Evolutionary conservation across 257 asterid species (phyloP).

Genomic region (Solanum corneliomulleri): DNA sequence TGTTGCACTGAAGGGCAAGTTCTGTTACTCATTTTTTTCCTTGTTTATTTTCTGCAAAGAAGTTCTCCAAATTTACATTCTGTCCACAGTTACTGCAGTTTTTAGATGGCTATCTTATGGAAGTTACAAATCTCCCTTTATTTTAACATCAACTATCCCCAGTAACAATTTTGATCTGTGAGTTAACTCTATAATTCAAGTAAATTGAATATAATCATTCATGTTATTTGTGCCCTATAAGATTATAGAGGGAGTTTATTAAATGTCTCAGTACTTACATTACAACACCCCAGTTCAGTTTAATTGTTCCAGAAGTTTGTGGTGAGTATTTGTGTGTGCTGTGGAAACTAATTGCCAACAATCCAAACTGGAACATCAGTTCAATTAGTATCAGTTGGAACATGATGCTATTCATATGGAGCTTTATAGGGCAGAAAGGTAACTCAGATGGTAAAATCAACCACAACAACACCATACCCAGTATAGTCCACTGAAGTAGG

Average conservation of each 20-base stretch:
- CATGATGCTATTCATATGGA: not conserved
- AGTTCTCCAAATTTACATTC: not conserved
- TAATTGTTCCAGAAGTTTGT: not conserved
- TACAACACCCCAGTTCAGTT: not conserved
- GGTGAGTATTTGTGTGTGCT: not conserved
- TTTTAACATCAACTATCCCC: not conserved
- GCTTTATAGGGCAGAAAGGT: not conserved
- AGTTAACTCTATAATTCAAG: not conserved
- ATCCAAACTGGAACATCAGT: not conserved
- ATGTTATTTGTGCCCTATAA: not conserved
- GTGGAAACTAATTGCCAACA: not conserved
- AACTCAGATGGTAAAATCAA: not conserved
- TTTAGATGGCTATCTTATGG: not conserved
- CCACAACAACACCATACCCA: not conserved
- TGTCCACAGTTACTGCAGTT: not conserved
- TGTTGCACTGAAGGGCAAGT: slow-evolving; percentile 83
- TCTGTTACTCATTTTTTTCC: not conserved
- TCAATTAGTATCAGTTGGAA: not conserved
- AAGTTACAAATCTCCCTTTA: not conserved
- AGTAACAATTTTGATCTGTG: not conserved
- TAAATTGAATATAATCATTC: not conserved
- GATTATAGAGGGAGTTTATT: not conserved
- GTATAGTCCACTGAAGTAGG: not conserved
- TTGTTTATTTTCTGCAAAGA: not conserved
- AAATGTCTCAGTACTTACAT: not conserved